phyloP scores from a whole-genome alignment of 1,284 basidiomycete species.

The Meira miltonrushii region DNA sequence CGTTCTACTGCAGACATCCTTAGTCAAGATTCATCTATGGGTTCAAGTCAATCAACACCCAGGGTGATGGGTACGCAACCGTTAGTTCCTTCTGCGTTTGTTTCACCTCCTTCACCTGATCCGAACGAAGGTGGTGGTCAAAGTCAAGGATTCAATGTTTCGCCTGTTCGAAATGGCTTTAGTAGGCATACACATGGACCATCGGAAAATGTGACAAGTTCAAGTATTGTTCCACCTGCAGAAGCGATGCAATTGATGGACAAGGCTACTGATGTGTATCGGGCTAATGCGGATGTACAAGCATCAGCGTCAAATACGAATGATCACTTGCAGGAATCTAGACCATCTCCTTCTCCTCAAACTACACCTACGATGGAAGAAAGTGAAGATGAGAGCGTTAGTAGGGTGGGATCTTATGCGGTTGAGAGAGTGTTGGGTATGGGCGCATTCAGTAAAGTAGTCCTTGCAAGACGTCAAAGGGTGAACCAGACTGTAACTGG shows the following conservation, averaged over 20 bases:
- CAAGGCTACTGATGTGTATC: constrained; percentile 2
- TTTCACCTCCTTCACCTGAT: not conserved
- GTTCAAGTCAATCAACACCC: too few relatives aligned
- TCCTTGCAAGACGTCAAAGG: constrained; percentile 19
- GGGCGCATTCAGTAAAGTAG: constrained; percentile 49
- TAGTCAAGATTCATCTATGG: too few relatives aligned
- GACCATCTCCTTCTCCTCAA: not conserved
- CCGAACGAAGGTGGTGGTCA: not conserved
- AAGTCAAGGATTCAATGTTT: not conserved
- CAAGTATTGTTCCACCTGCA: constrained; percentile 22
- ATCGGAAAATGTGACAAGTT: constrained; percentile 22
- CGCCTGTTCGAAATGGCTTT: not conserved
- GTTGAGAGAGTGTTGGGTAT: constrained; percentile 41
- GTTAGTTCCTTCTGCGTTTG: not conserved
- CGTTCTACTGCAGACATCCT: too few relatives aligned
- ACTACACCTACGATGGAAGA: constrained; percentile 17
- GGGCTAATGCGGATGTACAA: not conserved
- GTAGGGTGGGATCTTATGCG: constrained; percentile 34
- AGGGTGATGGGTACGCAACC: too few relatives aligned
- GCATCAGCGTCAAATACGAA: not conserved
- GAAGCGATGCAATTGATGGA: not conserved
- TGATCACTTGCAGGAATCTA: not conserved
- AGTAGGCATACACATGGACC: constrained; percentile 27
- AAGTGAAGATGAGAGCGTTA: constrained; percentile 36
- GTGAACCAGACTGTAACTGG: not conserved